phyloP scores from a whole-genome alignment of 1,284 basidiomycete genomes.

The Microbotryum scabiosae region DNA sequence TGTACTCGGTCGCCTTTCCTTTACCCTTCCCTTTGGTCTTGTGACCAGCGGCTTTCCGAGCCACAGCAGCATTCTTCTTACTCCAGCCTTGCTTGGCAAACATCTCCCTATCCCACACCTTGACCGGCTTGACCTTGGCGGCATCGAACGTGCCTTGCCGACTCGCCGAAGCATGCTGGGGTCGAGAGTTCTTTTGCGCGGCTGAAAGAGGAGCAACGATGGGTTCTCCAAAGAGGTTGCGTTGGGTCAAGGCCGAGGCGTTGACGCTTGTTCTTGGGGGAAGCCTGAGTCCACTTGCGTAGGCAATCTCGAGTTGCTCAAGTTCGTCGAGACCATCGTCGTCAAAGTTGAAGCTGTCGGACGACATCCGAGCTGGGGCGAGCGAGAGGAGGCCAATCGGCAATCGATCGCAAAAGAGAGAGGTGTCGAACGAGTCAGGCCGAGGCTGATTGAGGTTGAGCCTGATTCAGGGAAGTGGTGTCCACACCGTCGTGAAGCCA shows the following conservation, averaged over 20 bases:
- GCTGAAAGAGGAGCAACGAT: not conserved
- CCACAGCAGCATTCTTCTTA: conserved; percentile 45
- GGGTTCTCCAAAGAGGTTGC: conserved; percentile 30
- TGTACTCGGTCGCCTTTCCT: conserved; percentile 41
- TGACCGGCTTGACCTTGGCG: conserved; percentile 21
- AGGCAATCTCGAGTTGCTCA: conserved; percentile 55
- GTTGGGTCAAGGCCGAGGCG: conserved; percentile 23
- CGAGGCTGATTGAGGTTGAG: too few species aligned
- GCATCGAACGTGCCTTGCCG: not conserved
- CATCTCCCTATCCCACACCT: conserved; percentile 23
- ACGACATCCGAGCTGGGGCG: too few species aligned
- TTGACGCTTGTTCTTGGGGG: conserved; percentile 23
- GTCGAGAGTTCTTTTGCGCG: not conserved
- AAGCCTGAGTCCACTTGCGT: conserved; percentile 11
- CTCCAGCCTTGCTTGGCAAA: conserved; percentile 32
- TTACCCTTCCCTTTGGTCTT: conserved; percentile 39
- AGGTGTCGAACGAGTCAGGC: too few species aligned
- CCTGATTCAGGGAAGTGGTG: too few species aligned
- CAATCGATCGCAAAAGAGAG: too few species aligned
- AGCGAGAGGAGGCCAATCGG: too few species aligned
- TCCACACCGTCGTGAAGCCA: too few species aligned
- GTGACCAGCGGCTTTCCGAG: conserved; percentile 48
- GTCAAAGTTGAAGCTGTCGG: conserved; percentile 11
- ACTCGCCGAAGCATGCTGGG: not conserved
- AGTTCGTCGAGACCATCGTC: conserved; percentile 47